Percentiles rank a stretch among this genome's conserved stretches.
phyloP scores from a whole-genome alignment of 495 filamentous ascomycete species.

The Neurospora hispaniola region DNA sequence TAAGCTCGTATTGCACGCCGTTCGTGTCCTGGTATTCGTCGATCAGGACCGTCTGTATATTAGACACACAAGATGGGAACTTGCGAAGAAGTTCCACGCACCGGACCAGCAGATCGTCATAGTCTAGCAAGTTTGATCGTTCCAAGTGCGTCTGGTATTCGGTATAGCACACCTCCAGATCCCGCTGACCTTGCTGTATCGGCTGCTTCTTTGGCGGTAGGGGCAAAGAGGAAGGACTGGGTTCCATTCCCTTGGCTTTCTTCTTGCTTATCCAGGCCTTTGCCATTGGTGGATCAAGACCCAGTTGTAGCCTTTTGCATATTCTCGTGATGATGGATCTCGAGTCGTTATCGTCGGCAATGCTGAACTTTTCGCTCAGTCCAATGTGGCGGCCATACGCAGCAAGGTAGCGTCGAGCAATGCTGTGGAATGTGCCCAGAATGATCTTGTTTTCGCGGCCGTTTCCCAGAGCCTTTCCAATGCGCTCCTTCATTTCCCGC shows the following conservation, averaged over 20 bases:
- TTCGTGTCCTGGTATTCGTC: constrained; percentile 99
- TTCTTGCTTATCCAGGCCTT: constrained; percentile 71
- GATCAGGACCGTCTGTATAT: constrained; percentile 85
- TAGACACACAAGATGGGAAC: constrained; percentile 77
- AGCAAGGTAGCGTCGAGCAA: constrained; percentile 76
- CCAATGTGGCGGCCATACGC: constrained; percentile 82
- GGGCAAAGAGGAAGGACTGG: constrained; percentile 4
- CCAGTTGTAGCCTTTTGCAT: constrained; percentile 57
- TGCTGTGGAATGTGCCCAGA: constrained; percentile 93
- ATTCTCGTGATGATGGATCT: constrained; percentile 70
- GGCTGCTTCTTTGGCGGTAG: constrained; percentile 32
- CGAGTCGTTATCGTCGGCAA: constrained; percentile 81
- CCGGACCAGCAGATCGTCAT: constrained; percentile 82
- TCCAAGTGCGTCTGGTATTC: constrained; percentile 71
- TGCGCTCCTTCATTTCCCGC: constrained; percentile 86
- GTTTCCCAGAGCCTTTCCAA: constrained; percentile 67
- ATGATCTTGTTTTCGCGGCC: constrained; percentile 68
- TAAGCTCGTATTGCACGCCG: constrained; percentile 85
- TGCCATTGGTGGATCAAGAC: constrained; percentile 58
- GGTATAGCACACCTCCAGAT: constrained; percentile 58
- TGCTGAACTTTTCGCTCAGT: constrained; percentile 73
- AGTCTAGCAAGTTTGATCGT: constrained; percentile 79
- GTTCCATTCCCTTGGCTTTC: constrained; percentile 61
- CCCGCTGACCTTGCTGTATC: constrained; percentile 28
- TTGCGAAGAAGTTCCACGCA: constrained; percentile 71